Base-by-base conservation (phyloP, 225 moss, liverwort and hornwort species). In the Asterella californica region DNA sequence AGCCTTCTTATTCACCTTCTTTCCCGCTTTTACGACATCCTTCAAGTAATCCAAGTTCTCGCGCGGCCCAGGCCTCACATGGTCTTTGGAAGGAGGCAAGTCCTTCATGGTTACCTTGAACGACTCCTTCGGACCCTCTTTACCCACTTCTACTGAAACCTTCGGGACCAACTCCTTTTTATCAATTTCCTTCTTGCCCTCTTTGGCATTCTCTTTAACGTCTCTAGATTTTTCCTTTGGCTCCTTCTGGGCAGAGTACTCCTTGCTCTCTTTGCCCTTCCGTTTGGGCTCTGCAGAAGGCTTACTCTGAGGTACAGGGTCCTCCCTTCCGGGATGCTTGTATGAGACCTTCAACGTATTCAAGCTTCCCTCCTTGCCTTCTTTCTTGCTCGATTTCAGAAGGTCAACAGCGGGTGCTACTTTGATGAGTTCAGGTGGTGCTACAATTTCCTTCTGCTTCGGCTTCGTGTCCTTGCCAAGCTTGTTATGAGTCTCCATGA, bases 151-250 rank as follows among this genome's bases (percentile, higher is more conserved):
- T 21, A 45, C 82, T 57, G 65, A 17, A 66, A 72, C 82, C 66
- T 79, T 79, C 50, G 66, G 22, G 29, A 29, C 64, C 37, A 81
- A 32, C 60, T 92, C 95, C 79, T 90, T 93, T 83, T 79, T 88
- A 18, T 76, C 88, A 38, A 74, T 87, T 61, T 91, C 92, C 81
- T 87, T 90, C 57, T 83, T 82, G 19, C 64, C 82, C 54, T 91
- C 93, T 83, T 84, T 94, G 10, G 76, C 66, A 59, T 75, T 82
- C 81, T 93, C 95, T 78, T 86, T 96, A 76, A 83, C 82, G 37
- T 81, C 81, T 78, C 83, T 70, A 72, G 29, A 79, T 79, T 75
- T 79, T 32, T 81, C 84, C 82, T 90, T 91, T 15, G 88, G 88
- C 70, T 92, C 94, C 83, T 92, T 96, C n/a, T 83, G 90, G 57